Evolutionary conservation across 768 basidiomycete species (phyloP).

Genomic region (Hypholoma fasciculare): DNA sequence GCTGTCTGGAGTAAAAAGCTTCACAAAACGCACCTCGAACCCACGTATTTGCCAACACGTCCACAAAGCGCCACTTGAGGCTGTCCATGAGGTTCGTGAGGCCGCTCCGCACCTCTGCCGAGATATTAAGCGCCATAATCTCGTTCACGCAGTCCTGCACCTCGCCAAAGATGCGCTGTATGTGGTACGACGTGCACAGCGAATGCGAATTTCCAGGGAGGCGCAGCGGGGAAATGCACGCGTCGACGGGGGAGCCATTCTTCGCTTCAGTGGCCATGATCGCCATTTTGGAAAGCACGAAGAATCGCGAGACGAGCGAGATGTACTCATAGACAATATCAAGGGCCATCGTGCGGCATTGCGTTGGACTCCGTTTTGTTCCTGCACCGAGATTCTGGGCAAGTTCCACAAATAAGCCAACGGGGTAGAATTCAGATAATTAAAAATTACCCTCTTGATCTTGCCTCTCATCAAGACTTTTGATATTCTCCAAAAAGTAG

Average conservation of each 20-base stretch:
- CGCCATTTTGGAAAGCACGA: slow-evolving; percentile 66
- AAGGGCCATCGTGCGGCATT: slow-evolving; percentile 83
- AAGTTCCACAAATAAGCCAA: no score
- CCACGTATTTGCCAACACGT: slow-evolving; percentile 79
- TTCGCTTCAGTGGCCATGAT: slow-evolving; percentile 54
- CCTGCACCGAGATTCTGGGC: slow-evolving; percentile 22
- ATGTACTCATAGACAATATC: slow-evolving; percentile 87
- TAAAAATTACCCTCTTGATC: slow-evolving; percentile 67
- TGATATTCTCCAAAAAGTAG: slow-evolving; percentile 91
- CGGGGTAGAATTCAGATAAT: background rate
- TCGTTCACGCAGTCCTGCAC: slow-evolving; percentile 85
- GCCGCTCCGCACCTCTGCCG: slow-evolving; percentile 62
- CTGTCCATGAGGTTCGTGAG: slow-evolving; percentile 77
- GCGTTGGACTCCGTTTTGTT: slow-evolving; percentile 77
- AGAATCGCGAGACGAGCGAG: slow-evolving; percentile 81
- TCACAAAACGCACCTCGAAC: slow-evolving; percentile 58
- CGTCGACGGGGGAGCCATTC: slow-evolving; percentile 14
- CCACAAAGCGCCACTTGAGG: slow-evolving; percentile 85
- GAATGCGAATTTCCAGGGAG: slow-evolving; percentile 79
- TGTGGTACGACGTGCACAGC: slow-evolving; percentile 74
- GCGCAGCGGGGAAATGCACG: slow-evolving; percentile 40
- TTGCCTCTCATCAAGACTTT: slow-evolving; percentile 91
- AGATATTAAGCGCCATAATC: slow-evolving; percentile 73
- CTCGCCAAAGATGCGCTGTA: slow-evolving; percentile 78
- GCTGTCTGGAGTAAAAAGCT: background rate